Conservation (phyloP, 2,329 filamentous ascomycete species). For the Fusarium devonianum region DNA sequence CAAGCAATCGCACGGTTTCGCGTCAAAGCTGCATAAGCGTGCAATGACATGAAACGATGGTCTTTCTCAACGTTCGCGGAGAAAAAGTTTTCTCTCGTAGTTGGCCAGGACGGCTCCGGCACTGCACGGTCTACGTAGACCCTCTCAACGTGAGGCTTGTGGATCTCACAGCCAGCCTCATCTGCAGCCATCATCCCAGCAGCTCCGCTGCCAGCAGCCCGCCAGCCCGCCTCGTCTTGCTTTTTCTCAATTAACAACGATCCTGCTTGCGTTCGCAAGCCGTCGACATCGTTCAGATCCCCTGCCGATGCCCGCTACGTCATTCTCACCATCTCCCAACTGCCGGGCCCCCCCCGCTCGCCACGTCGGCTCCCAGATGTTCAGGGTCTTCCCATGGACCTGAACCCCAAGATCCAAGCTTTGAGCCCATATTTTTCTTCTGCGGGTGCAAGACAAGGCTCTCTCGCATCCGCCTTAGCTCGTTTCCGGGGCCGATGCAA, state of each 20-base stretch:
- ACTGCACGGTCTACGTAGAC: constrained; percentile 25
- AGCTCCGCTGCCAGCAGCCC: constrained; percentile 14
- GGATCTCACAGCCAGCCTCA: constrained; percentile 35
- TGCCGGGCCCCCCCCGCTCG: constrained; percentile 23
- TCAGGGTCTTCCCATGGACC: constrained; percentile 39
- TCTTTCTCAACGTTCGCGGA: constrained; percentile 12
- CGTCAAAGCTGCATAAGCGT: constrained; percentile 9
- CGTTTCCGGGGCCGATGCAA: constrained; percentile 8
- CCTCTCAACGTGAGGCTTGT: constrained; percentile 19
- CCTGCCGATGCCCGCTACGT: constrained; percentile 25
- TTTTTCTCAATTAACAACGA: constrained; percentile 35
- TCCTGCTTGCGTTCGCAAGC: constrained; percentile 14
- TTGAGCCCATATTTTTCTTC: constrained; percentile 18
- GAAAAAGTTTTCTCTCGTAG: constrained; percentile 2
- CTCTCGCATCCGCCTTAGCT: constrained; percentile 17
- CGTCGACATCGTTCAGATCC: constrained; percentile 35
- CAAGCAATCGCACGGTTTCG: constrained; percentile 20
- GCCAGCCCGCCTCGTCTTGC: constrained; percentile 17
- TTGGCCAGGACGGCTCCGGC: constrained; percentile 1
- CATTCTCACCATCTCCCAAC: constrained; percentile 23
- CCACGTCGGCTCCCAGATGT: constrained; percentile 33
- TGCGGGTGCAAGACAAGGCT: constrained; percentile 15
- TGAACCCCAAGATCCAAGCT: constrained; percentile 32
- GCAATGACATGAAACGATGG: constrained; percentile 25
- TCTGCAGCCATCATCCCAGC: constrained; percentile 40